A percentile compares a stretch with the other conserved stretches of the same genome.
phyloP scores from a whole-genome alignment of 768 basidiomycete species.

The Collybia mongolica region DNA sequence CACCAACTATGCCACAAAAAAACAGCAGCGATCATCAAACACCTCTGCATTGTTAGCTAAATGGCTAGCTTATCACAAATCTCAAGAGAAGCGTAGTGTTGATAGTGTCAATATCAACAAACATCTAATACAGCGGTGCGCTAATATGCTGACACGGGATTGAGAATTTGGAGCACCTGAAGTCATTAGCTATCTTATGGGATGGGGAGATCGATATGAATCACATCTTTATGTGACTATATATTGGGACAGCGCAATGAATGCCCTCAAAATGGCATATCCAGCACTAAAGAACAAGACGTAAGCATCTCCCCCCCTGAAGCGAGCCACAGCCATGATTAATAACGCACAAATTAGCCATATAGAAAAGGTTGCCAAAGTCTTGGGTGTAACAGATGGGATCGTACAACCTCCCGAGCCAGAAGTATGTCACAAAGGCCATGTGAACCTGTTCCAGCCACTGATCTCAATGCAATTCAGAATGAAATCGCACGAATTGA shows the following conservation, averaged over 20 bases:
- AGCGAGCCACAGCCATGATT: too few species aligned
- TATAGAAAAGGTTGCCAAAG: too few species aligned
- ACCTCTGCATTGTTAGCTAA: slow-evolving; percentile 34
- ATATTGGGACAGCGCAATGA: slow-evolving; percentile 24
- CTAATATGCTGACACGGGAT: slow-evolving; percentile 27
- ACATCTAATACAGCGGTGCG: slow-evolving; percentile 28
- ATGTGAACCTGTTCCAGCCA: too few species aligned
- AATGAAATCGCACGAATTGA: too few species aligned
- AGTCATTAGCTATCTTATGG: slow-evolving; percentile 38
- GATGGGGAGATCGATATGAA: slow-evolving; percentile 34
- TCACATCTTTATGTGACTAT: slow-evolving; percentile 36
- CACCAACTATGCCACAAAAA: slow-evolving; percentile 38
- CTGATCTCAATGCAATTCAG: too few species aligned
- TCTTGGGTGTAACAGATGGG: too few species aligned
- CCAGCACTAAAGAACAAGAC: slow-evolving; percentile 9
- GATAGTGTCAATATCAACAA: slow-evolving; percentile 21
- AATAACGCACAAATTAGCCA: too few species aligned
- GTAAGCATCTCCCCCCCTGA: too few species aligned
- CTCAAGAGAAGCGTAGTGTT: slow-evolving; percentile 3
- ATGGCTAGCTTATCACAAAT: slow-evolving; percentile 22
- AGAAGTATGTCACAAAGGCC: too few species aligned
- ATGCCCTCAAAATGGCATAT: slow-evolving; percentile 11
- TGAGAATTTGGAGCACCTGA: slow-evolving; percentile 37
- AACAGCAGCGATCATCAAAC: slow-evolving; percentile 32
- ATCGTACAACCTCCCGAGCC: too few species aligned